A percentile compares a stretch with the other conserved stretches of the same genome.
phyloP scores from a whole-genome alignment of 148 eudicot genomes.

The Salicornia ramosissima region DNA sequence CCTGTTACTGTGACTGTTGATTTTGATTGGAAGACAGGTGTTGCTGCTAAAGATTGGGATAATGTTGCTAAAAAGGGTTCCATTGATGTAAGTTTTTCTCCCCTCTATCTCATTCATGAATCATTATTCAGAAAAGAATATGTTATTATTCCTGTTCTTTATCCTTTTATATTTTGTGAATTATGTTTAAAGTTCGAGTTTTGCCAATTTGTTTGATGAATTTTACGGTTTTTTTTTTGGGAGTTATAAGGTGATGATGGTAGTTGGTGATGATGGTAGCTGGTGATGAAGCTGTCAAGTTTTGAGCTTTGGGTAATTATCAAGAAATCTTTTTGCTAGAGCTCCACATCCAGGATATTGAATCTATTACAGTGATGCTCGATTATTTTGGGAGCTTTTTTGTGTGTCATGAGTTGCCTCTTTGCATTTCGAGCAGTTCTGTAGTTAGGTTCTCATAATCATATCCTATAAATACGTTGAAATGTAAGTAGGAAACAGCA shows the following conservation, averaged over 20 bases:
- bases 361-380: not conserved
- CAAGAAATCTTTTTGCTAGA: not conserved
- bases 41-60: constrained; percentile 90
- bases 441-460: no score
- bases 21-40: constrained; percentile 87
- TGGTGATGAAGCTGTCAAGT: not conserved
- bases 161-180: not conserved
- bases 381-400: not conserved
- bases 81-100: constrained; percentile 58
- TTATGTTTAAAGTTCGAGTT: not conserved
- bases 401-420: not conserved
- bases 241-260: not conserved
- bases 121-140: no score
- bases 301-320: not conserved
- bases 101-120: no score
- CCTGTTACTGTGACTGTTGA: constrained; percentile 52
- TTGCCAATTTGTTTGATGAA: not conserved
- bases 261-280: not conserved
- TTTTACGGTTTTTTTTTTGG: not conserved
- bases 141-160: no score
- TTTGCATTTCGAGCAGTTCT: no score
- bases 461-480: no score
- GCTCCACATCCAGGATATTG: not conserved
- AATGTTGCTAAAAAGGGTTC: constrained; percentile 79
- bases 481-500: no score